phyloP scores from a whole-genome alignment of 2,329 filamentous ascomycete genomes.

The Leptosphaerulina australis region DNA sequence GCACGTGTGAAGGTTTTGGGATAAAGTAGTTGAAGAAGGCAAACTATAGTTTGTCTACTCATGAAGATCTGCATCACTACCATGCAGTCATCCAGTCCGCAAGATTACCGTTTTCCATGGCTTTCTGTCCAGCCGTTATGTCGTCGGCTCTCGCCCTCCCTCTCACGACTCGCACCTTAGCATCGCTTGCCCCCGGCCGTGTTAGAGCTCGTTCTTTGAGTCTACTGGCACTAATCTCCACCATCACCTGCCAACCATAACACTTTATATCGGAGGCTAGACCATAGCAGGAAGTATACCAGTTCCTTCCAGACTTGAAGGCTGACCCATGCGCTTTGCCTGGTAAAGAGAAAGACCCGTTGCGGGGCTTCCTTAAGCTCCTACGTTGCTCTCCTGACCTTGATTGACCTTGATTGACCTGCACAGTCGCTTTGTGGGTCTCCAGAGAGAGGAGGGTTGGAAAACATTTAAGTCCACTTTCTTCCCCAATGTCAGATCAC shows the following conservation, averaged over 20 bases:
- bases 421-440: slow-evolving; percentile 9
- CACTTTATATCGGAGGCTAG: slow-evolving; percentile 24
- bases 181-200: slow-evolving; percentile 22
- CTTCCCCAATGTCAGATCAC: neutral
- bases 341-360: slow-evolving; percentile 22
- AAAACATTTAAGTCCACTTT: slow-evolving; percentile 24
- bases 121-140: slow-evolving; percentile 6
- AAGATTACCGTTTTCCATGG: slow-evolving; percentile 3
- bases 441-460: neutral
- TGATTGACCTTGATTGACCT: slow-evolving; percentile 9
- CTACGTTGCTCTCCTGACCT: slow-evolving; percentile 22
- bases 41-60: neutral
- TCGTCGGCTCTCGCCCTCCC: slow-evolving; percentile 5
- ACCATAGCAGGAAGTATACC: slow-evolving; percentile 25
- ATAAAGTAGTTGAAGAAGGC: neutral
- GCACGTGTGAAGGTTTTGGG: slow-evolving; percentile 1
- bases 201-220: slow-evolving; percentile 28
- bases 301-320: slow-evolving; percentile 17
- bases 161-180: slow-evolving; percentile 25
- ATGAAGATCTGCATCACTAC: neutral
- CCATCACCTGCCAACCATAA: slow-evolving; percentile 21
- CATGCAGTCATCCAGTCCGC: neutral
- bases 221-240: slow-evolving; percentile 15
- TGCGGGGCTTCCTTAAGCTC: slow-evolving; percentile 27
- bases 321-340: slow-evolving; percentile 9